Percentiles rank a stretch among this genome's conserved stretches.
These are phyloP conservation scores for Pinus tabuliformis DNA, from an alignment of 75 land plant species.

Conservation along the genomic window DNA sequence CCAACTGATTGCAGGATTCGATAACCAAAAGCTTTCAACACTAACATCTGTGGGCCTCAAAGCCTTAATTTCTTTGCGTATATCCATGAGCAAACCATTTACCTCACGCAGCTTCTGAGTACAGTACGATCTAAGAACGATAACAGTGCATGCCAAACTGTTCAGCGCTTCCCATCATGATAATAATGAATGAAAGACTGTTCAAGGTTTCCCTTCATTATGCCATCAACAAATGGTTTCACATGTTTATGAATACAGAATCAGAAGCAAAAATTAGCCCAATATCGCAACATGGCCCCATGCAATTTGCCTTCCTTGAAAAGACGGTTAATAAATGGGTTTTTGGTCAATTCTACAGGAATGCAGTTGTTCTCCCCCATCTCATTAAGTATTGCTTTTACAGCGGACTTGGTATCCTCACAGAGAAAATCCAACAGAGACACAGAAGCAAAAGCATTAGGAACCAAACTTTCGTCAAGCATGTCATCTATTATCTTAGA, in stretches of 20 bases:
- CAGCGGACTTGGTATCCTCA: neutral
- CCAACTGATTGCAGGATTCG: too few species aligned
- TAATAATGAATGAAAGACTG: too few species aligned
- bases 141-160: too few species aligned
- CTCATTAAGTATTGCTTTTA: neutral
- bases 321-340: neutral
- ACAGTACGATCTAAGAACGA: too few species aligned
- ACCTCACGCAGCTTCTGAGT: too few species aligned
- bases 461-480: slow-evolving; percentile 18
- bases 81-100: too few species aligned
- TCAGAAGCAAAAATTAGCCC: neutral
- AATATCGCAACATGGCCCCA: neutral
- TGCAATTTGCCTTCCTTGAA: neutral
- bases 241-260: neutral
- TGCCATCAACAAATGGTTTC: too few species aligned
- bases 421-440: slow-evolving; percentile 4
- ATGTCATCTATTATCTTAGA: slow-evolving; percentile 16
- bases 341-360: neutral
- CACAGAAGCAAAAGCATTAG: slow-evolving; percentile 28
- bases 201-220: too few species aligned
- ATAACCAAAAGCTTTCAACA: too few species aligned
- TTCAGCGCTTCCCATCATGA: too few species aligned
- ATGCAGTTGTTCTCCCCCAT: neutral
- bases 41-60: too few species aligned
- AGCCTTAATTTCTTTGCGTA: too few species aligned